A percentile compares a stretch with the other conserved stretches of the same genome.
Evolutionary conservation across 305 asterid genomes (phyloP).

Genomic region (Galium porrigens): DNA sequence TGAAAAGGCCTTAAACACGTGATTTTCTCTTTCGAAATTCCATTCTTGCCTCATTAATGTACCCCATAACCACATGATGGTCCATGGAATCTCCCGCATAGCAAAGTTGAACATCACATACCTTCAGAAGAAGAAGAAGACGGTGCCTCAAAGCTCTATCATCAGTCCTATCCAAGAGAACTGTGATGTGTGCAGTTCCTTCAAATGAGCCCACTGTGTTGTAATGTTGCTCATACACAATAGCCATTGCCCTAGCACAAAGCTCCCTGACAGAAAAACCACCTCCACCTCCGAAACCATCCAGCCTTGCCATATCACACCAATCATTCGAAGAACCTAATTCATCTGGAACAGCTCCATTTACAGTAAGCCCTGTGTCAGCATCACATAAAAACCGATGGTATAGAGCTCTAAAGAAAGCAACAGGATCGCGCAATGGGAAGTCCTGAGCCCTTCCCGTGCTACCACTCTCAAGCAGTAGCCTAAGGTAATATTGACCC

Average conservation of each 20-base stretch:
- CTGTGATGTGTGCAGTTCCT: conserved; percentile 92
- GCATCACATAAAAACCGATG: conserved; percentile 95
- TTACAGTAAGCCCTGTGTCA: conserved; percentile 90
- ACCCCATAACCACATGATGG: neutral
- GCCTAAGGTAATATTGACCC: conserved; percentile 92
- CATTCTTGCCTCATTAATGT: conserved; percentile 1
- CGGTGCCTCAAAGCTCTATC: conserved; percentile 98
- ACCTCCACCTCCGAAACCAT: conserved; percentile 99
- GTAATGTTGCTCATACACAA: conserved; percentile 89
- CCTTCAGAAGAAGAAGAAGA: conserved; percentile 96
- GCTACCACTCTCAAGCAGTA: conserved; percentile 86
- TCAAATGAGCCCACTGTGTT: conserved; percentile 72
- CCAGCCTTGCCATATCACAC: conserved; percentile 98
- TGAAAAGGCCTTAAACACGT: neutral
- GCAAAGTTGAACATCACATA: conserved; percentile 13
- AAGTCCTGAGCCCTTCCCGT: conserved; percentile 72
- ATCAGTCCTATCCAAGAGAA: conserved; percentile 90
- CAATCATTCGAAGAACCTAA: conserved; percentile 97
- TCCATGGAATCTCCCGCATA: neutral
- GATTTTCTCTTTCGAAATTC: neutral
- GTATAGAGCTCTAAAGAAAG: conserved; percentile 92
- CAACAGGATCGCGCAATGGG: conserved; percentile 93
- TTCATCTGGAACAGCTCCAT: conserved; percentile 95
- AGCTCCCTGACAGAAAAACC: conserved; percentile 98
- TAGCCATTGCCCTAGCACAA: conserved; percentile 98